Percentiles rank a stretch among this genome's conserved stretches.
These are phyloP conservation scores for Suillus decipiens DNA, from an alignment of 768 basidiomycete species.

Conservation along the genomic window DNA sequence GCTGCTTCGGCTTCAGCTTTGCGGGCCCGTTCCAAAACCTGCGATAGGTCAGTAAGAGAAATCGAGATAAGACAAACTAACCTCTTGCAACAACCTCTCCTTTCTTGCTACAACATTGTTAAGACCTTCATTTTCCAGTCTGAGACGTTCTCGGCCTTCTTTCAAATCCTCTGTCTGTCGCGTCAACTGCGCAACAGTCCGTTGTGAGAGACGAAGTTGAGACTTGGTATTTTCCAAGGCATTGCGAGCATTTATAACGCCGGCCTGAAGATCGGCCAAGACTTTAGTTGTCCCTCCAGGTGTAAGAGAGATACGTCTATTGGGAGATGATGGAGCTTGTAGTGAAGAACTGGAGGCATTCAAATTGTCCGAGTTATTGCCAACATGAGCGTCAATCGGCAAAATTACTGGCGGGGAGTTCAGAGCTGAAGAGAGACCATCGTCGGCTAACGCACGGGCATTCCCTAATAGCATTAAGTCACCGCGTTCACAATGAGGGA, in stretches of 20 bases:
- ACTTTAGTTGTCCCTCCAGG: slow-evolving; percentile 87
- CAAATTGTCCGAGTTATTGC: slow-evolving; percentile 26
- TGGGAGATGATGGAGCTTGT: slow-evolving; percentile 49
- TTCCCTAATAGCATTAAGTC: slow-evolving; percentile 54
- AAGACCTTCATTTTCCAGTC: slow-evolving; percentile 84
- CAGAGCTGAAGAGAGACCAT: slow-evolving; percentile 47
- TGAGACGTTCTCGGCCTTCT: slow-evolving; percentile 78
- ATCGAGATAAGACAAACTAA: slow-evolving; percentile 30
- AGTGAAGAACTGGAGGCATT: slow-evolving; percentile 39
- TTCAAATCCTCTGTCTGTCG: slow-evolving; percentile 88
- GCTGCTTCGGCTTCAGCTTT: slow-evolving; percentile 81
- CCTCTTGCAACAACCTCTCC: slow-evolving; percentile 85
- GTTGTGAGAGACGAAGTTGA: slow-evolving; percentile 78
- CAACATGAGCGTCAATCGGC: slow-evolving; percentile 39
- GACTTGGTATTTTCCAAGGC: slow-evolving; percentile 86
- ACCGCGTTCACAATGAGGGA: slow-evolving; percentile 23
- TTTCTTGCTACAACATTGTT: slow-evolving; percentile 89
- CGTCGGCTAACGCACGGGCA: slow-evolving; percentile 81
- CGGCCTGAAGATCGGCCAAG: slow-evolving; percentile 82
- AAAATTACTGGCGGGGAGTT: slow-evolving; percentile 31
- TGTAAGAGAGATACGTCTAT: slow-evolving; percentile 59
- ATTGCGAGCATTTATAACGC: slow-evolving; percentile 74
- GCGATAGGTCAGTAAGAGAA: background rate
- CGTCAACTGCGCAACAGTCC: slow-evolving; percentile 82
- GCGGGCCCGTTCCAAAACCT: slow-evolving; percentile 83